Base-by-base conservation (phyloP, 306 rosid species). In the Pyrus communis region DNA sequence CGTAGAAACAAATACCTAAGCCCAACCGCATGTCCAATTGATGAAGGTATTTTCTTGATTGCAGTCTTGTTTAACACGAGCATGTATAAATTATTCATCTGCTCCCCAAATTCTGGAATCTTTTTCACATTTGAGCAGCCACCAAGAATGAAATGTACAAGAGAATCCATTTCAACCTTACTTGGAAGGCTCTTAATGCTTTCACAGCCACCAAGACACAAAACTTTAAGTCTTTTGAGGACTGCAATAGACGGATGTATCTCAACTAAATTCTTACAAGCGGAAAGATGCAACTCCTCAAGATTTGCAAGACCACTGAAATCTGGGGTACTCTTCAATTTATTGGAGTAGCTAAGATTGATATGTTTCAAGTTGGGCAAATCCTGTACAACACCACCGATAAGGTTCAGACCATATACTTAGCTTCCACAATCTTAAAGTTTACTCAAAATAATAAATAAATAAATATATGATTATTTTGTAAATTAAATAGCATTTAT, bases 281-380 rank as follows among this genome's bases (percentile, higher is more conserved):
- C 9, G 1, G 11, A 9, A 30, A 77, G 64, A 10, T 8, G 13
- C 33, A 78, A 27, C 12, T 1, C 6, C 64, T 46, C 22, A 15
- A 78, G 71, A 61, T 78, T 78, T 31, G 81, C 65, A 60, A 33
- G 2, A 1, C 30, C 5, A 23, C 38, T 38, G 17, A 78, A 78
- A 67, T 78, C 45, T 30, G 76, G 71, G 28, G 71, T 70, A 8
- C 11, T 78, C 51, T 7, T 40, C 33, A 78, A 70, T 11, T 78
- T 57, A 0, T 31, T 31, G n/a, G 81, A 78, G 25, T n/a, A 0
- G 11, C 54, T 46, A 42, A 78, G 40, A 35, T 78, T 51, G 63
- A 78, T 60, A 4, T 9, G 5, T 63, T 74, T 74, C 21, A 80
- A 65, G 3, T 61, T 55, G n/a, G 45, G 59, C 17, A 75, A 75